Evolutionary conservation across 2,329 filamentous ascomycete genomes (phyloP).

Genomic region (Colletotrichum tropicicola): DNA sequence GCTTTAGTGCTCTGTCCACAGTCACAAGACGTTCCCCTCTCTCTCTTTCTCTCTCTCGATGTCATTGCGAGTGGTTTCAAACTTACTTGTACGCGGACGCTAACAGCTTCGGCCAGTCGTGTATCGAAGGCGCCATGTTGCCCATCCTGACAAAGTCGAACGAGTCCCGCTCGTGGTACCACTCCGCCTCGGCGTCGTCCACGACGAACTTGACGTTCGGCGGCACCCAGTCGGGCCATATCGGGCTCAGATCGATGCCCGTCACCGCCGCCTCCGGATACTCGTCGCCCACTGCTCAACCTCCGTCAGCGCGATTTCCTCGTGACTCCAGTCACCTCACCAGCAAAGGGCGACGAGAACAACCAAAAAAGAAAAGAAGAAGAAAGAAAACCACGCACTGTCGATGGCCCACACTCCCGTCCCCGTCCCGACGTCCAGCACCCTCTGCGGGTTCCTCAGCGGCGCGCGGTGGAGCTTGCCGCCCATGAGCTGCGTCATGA

Average conservation of each 20-base stretch:
- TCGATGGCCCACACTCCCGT: slow-evolving; percentile 71
- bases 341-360: background rate
- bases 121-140: slow-evolving; percentile 51
- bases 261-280: slow-evolving; percentile 67
- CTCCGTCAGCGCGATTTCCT: background rate
- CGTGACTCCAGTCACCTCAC: too few species aligned
- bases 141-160: slow-evolving; percentile 71
- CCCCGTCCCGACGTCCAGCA: slow-evolving; percentile 56
- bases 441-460: slow-evolving; percentile 45
- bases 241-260: slow-evolving; percentile 74
- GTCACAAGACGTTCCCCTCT: slow-evolving; percentile 58
- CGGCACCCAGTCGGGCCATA: slow-evolving; percentile 72
- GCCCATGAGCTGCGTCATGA: slow-evolving; percentile 46
- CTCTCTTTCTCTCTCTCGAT: slow-evolving; percentile 43
- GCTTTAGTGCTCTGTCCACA: slow-evolving; percentile 54
- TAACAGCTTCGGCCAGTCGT: slow-evolving; percentile 61
- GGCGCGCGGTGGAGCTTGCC: slow-evolving; percentile 52
- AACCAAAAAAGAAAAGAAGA: background rate
- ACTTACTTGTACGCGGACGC: slow-evolving; percentile 63
- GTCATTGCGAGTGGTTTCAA: slow-evolving; percentile 58
- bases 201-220: slow-evolving; percentile 79
- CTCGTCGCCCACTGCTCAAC: slow-evolving; percentile 66
- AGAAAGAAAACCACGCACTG: slow-evolving; percentile 38
- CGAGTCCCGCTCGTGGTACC: slow-evolving; percentile 50
- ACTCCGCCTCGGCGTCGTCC: slow-evolving; percentile 63